These are phyloP conservation scores for Pseudevernia furfuracea DNA, from an alignment of 495 filamentous ascomycete genomes.

Conservation along the genomic window DNA sequence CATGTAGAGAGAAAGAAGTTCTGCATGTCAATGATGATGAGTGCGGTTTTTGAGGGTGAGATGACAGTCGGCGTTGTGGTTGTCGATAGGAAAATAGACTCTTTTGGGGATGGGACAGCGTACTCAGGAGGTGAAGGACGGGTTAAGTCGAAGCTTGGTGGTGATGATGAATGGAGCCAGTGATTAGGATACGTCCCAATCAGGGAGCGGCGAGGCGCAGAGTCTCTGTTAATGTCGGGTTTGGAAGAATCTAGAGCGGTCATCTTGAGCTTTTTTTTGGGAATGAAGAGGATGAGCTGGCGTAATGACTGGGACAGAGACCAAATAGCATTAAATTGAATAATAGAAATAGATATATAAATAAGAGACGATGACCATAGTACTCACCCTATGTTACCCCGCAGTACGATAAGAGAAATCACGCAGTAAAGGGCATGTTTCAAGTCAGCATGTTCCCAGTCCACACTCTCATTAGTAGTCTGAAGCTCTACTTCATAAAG, in stretches of 20 bases:
- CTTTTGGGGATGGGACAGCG: constrained; percentile 6
- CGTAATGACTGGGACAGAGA: not conserved
- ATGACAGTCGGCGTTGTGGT: constrained; percentile 33
- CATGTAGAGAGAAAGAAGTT: constrained; percentile 50
- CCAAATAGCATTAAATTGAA: not conserved
- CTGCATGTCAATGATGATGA: constrained; percentile 55
- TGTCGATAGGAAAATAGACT: constrained; percentile 16
- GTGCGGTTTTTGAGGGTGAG: constrained; percentile 38
- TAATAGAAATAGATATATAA: not conserved
- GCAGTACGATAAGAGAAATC: constrained; percentile 13
- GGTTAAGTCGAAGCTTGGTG: constrained; percentile 17
- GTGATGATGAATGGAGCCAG: constrained; percentile 19
- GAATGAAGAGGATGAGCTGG: not conserved
- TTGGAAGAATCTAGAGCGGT: not conserved
- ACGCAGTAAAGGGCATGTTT: constrained; percentile 4
- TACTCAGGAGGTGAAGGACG: constrained; percentile 16
- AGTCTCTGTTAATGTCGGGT: not conserved
- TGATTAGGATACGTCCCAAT: constrained; percentile 17
- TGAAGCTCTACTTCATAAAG: not conserved
- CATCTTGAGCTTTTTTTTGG: not conserved
- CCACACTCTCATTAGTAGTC: too few relatives aligned
- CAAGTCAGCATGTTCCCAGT: not conserved
- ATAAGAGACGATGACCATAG: not conserved
- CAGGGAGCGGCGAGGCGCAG: constrained; percentile 8
- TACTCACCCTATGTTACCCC: constrained; percentile 9